These are phyloP conservation scores for Dryadomyces quercivorus DNA, from an alignment of 2,329 filamentous ascomycete genomes.

Conservation along the genomic window DNA sequence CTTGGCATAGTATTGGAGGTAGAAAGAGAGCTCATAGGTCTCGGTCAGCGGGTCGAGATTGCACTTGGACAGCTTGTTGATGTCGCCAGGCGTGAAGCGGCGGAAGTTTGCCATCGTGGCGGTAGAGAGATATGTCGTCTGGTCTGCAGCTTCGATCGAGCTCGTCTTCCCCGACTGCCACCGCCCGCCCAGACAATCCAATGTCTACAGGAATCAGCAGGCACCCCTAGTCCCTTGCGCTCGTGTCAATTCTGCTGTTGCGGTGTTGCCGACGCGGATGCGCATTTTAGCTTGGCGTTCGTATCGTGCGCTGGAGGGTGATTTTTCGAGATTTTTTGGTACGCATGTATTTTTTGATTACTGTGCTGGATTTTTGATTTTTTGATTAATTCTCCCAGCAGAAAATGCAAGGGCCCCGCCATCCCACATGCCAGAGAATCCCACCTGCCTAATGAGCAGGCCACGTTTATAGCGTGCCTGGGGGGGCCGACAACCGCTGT, in stretches of 20 bases:
- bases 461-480: constrained; percentile 1
- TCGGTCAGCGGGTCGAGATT: constrained; percentile 97
- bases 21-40: constrained; percentile 92
- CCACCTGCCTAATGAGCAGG: too few relatives aligned
- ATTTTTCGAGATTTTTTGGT: background rate
- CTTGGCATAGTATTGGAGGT: constrained; percentile 87
- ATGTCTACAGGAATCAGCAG: background rate
- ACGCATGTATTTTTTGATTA: background rate
- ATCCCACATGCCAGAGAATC: background rate
- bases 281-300: background rate
- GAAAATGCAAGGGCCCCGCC: background rate
- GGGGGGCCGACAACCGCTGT: too few relatives aligned
- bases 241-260: background rate
- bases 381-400: background rate
- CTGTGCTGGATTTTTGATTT: background rate
- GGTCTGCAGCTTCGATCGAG: background rate
- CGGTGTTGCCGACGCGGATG: background rate
- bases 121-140: background rate
- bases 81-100: constrained; percentile 70
- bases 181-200: background rate
- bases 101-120: constrained; percentile 67
- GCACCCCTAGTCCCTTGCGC: background rate
- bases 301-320: background rate
- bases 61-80: constrained; percentile 83
- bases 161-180: background rate